Evolutionary conservation across 345 rosid genomes (phyloP), one percentile per base, ranked within the genome.

Genomic region (Gossypium sturtianum): DNA sequence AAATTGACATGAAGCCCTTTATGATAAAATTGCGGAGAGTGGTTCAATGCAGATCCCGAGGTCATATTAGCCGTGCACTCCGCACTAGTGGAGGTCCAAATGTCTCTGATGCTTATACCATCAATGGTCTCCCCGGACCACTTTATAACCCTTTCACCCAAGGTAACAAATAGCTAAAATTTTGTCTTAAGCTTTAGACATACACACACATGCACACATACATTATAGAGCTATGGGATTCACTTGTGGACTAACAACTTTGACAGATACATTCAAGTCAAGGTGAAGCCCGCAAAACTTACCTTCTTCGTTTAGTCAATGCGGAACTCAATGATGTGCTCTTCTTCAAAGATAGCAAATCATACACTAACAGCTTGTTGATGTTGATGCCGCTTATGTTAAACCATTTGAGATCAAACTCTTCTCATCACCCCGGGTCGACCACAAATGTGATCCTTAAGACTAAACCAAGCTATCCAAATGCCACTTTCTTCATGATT

Each of bases 111-210:
- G 97, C 93, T 52, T 92, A 86, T 78, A 89, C 97, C 15, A 81
- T 94, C 56, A 90, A 94, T 64, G 94, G 97, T 6, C 87, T 87
- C 67, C 91, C 97, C 10, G 98, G 98, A 45, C 97, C 91, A 4
- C 70, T 94, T 38, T 90, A 93, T 79, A 93, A 91, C 73, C 90
- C 97, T 79, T 89, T 94, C 0, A 76, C 89, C 27, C 86, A 89
- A 73, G 89, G 93, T 87, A 67, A 2, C 13, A 64, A 51, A n/a
- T n/a, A n/a, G n/a, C n/a, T n/a, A n/a, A n/a, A n/a, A n/a, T n/a
- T n/a, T n/a, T n/a, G n/a, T n/a, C n/a, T n/a, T n/a, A 10, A 48
- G 15, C 19, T 10, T 22, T 56, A 9, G 9, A 7, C 19, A 19
- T 54, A 54, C 10, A 19, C 19, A n/a, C 23, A n/a, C 34, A 27